Base-by-base conservation (phyloP, 805 yeast genomes). In the Saccharomyces kudriavzevii region DNA sequence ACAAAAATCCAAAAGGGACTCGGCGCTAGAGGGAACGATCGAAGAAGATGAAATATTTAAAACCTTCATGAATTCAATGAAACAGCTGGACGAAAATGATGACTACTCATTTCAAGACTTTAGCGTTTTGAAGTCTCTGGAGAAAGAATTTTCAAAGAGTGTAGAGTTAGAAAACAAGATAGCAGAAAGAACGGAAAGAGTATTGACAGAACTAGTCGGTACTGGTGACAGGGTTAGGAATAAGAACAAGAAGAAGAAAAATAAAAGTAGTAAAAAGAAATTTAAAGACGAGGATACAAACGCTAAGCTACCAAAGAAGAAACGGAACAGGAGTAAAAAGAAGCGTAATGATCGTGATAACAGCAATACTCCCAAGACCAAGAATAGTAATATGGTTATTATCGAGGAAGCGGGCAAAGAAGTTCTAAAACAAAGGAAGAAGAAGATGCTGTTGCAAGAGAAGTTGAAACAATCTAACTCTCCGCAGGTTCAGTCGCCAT, bases 41-140 rank as follows among this genome's bases (percentile, higher is more conserved):
- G 64, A 60, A 9, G 56, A 57, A 48, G 72, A 69, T 55, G 60
- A 62, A 3, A 53, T 65, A 5, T 72, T 62, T 49, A 60, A 68
- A 48, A 62, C 64, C 0, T 73, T 72, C 48, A 35, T 68, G 49
- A 64, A 70, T 46, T 60, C 71, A 3, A 52, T 63, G 51, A 61
- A 61, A 17, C 31, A 60, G 8, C 47, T 63, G 31, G 56, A 58
- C 24, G 61, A 60, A 27, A 46, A 59, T 30, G 60, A 58, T 25
- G 58, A 58, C 3, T 65, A 59, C 45, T 49, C 58, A 20, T 61
- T 59, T 47, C 60, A 61, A n/a, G 61, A 64, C 17, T 51, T 68
- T 5, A 67, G 67, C 54, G 54, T 67, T 5, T 56, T 69, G 26
- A 65, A 55, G 40, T 60, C 70, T 2, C 30, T 67, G 26, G 60